phyloP scores from a whole-genome alignment of 2,329 filamentous ascomycete species.

The Phaeophleospora eucalypticola region DNA sequence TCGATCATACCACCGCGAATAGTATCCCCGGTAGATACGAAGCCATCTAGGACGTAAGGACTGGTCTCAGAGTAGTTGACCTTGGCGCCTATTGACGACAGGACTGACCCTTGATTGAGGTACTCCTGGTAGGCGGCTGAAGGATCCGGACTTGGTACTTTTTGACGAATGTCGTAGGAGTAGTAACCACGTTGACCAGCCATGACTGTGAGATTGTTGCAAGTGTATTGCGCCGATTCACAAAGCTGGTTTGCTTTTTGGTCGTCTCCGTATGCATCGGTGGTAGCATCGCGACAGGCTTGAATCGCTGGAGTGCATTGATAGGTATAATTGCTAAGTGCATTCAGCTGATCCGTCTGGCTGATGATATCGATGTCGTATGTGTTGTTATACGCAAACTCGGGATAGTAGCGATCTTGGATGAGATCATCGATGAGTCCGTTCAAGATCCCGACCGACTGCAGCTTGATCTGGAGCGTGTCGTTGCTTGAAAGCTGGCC shows the following conservation, averaged over 20 bases:
- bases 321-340: slow-evolving; percentile 44
- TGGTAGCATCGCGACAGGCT: slow-evolving; percentile 31
- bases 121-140: slow-evolving; percentile 48
- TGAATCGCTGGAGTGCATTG: slow-evolving; percentile 27
- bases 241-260: slow-evolving; percentile 16
- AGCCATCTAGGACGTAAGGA: slow-evolving; percentile 39
- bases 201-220: slow-evolving; percentile 19
- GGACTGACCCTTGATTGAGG: slow-evolving; percentile 45
- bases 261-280: slow-evolving; percentile 23
- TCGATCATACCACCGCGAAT: slow-evolving; percentile 38
- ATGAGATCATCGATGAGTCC: slow-evolving; percentile 64
- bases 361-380: slow-evolving; percentile 60
- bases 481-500: slow-evolving; percentile 47
- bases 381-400: slow-evolving; percentile 60
- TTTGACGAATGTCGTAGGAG: slow-evolving; percentile 52
- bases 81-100: slow-evolving; percentile 48
- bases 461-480: slow-evolving; percentile 58
- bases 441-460: slow-evolving; percentile 66
- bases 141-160: slow-evolving; percentile 53
- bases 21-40: slow-evolving; percentile 43
- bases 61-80: slow-evolving; percentile 48
- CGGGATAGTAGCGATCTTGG: slow-evolving; percentile 55
- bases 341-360: slow-evolving; percentile 46
- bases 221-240: slow-evolving; percentile 21
- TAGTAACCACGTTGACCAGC: slow-evolving; percentile 18